Conservation (phyloP, 768 basidiomycete genomes). For the Phaeotremella skinneri region DNA sequence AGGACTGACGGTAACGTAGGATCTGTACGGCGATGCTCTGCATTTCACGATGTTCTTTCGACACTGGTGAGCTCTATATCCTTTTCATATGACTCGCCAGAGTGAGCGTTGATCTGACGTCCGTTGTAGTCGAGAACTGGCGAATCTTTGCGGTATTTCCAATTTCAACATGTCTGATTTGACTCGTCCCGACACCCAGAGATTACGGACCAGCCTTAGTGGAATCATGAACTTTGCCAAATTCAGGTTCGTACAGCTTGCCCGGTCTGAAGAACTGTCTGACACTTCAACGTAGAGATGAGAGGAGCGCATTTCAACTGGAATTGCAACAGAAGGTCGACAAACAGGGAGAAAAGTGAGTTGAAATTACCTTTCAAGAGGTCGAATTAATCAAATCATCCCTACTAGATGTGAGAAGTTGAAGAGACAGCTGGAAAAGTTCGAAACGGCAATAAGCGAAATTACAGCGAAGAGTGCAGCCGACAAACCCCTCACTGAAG, state of each 20-base stretch:
- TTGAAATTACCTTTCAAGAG: not conserved
- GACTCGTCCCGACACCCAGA: conserved; percentile 66
- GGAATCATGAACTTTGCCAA: conserved; percentile 92
- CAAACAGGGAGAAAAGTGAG: conserved; percentile 38
- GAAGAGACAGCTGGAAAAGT: conserved; percentile 29
- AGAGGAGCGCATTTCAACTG: conserved; percentile 29
- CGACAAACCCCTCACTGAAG: conserved; percentile 55
- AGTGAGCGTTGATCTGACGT: conserved; percentile 3
- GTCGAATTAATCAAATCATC: not conserved
- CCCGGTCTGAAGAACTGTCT: not conserved
- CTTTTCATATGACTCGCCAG: not conserved
- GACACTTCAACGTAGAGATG: conserved; percentile 24
- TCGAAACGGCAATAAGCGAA: conserved; percentile 37
- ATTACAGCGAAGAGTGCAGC: conserved; percentile 63
- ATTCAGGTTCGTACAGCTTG: conserved; percentile 63
- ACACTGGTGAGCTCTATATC: conserved; percentile 33
- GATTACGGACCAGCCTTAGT: conserved; percentile 72
- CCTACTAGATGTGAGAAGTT: conserved; percentile 18
- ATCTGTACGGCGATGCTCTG: conserved; percentile 38
- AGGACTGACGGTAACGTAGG: conserved; percentile 16
- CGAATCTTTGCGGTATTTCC: conserved; percentile 34
- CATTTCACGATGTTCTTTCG: conserved; percentile 48
- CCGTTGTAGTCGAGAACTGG: conserved; percentile 28
- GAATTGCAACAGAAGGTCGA: conserved; percentile 57
- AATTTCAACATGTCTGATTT: conserved; percentile 75